phyloP scores from a whole-genome alignment of 1,284 basidiomycete genomes.

The Ceratobasidium sp. region DNA sequence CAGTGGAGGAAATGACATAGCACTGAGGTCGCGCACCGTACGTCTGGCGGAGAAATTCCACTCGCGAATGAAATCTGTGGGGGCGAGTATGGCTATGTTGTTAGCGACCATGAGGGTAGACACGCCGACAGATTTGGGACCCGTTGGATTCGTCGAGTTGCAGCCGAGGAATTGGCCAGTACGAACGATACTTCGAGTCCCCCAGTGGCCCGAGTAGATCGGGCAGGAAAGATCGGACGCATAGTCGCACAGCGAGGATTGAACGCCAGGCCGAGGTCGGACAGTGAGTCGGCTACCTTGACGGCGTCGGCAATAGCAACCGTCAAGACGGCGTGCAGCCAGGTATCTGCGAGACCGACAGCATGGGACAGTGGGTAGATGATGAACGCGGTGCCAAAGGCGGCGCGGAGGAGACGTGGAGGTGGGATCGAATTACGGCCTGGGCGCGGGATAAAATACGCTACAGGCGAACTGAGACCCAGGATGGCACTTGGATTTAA shows the following conservation, averaged over 20 bases:
- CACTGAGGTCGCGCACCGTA: slow-evolving; percentile 21
- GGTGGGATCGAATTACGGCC: slow-evolving; percentile 12
- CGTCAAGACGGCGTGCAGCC: slow-evolving; percentile 24
- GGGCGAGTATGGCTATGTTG: slow-evolving; percentile 16
- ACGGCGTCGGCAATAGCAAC: slow-evolving; percentile 7
- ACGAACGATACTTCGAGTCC: not conserved
- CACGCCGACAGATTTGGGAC: not conserved
- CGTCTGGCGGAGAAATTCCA: slow-evolving; percentile 30
- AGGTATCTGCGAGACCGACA: slow-evolving; percentile 37
- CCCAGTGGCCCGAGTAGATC: slow-evolving; percentile 3
- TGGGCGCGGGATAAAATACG: slow-evolving; percentile 12
- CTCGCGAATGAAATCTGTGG: slow-evolving; percentile 14
- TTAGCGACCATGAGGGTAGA: slow-evolving; percentile 4
- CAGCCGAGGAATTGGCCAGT: slow-evolving; percentile 1
- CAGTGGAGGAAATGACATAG: not conserved
- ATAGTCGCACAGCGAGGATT: slow-evolving; percentile 8
- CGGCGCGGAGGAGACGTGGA: slow-evolving; percentile 24
- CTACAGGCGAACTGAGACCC: slow-evolving; percentile 18
- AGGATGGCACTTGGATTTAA: slow-evolving; percentile 33
- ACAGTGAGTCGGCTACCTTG: not conserved
- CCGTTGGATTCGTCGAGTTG: slow-evolving; percentile 13
- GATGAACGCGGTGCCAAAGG: slow-evolving; percentile 30
- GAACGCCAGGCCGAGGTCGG: slow-evolving; percentile 23
- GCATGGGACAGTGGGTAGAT: slow-evolving; percentile 36
- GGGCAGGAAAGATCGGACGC: slow-evolving; percentile 3